Percentiles rank a stretch among this genome's conserved stretches.
These are phyloP conservation scores for Chaetomium strumarium DNA, from an alignment of 2,329 filamentous ascomycete species.

Conservation along the genomic window DNA sequence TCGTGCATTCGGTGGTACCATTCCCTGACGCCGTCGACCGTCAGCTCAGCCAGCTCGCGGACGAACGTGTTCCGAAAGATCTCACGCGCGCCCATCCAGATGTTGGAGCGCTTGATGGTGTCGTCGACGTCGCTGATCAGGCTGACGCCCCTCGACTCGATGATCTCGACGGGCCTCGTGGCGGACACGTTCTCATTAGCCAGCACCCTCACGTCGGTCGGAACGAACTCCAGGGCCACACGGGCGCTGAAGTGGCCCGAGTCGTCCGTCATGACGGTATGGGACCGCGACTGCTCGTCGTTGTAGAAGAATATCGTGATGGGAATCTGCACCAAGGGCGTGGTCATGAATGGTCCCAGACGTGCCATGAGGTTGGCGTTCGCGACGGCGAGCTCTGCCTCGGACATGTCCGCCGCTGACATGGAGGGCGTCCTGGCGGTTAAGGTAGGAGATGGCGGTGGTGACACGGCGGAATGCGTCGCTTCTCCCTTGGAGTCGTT, in stretches of 20 bases:
- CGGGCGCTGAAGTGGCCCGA: slow-evolving; percentile 81
- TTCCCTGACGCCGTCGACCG: slow-evolving; percentile 77
- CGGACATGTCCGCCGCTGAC: slow-evolving; percentile 53
- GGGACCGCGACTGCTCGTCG: slow-evolving; percentile 70
- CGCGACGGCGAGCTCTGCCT: slow-evolving; percentile 69
- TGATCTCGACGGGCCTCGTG: slow-evolving; percentile 70
- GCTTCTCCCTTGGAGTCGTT: slow-evolving; percentile 37
- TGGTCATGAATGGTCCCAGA: slow-evolving; percentile 83
- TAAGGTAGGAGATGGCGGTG: slow-evolving; percentile 40
- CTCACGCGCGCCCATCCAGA: slow-evolving; percentile 77
- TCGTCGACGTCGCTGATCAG: slow-evolving; percentile 97
- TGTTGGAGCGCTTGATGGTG: slow-evolving; percentile 93
- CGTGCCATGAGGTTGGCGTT: slow-evolving; percentile 86
- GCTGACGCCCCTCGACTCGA: slow-evolving; percentile 74
- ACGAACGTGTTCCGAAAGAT: slow-evolving; percentile 97
- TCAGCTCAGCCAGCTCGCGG: slow-evolving; percentile 73
- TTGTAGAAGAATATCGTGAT: slow-evolving; percentile 97
- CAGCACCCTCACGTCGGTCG: slow-evolving; percentile 80
- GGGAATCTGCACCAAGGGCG: slow-evolving; percentile 67
- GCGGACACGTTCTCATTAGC: slow-evolving; percentile 80
- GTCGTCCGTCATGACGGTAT: slow-evolving; percentile 79
- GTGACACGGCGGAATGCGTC: slow-evolving; percentile 35
- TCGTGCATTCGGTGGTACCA: slow-evolving; percentile 78
- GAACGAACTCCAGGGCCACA: slow-evolving; percentile 80
- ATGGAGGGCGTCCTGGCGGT: slow-evolving; percentile 32